phyloP scores from a whole-genome alignment of 2,329 filamentous ascomycete species.

The Cordyceps tenuipes region DNA sequence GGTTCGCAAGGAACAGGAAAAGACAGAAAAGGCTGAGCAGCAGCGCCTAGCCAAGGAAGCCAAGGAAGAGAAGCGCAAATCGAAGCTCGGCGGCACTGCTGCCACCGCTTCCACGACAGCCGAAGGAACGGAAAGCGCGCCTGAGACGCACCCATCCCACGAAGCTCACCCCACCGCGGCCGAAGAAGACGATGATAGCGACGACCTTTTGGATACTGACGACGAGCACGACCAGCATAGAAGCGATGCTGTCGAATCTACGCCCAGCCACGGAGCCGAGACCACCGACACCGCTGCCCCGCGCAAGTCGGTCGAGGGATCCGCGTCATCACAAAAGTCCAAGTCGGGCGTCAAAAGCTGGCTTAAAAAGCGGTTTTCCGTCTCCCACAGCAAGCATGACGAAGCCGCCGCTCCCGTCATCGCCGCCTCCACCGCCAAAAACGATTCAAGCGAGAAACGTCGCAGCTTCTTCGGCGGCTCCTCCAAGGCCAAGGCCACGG shows the following conservation, averaged over 20 bases:
- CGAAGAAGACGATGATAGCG: conserved; percentile 2
- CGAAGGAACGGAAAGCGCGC: background rate
- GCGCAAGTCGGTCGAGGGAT: conserved; percentile 12
- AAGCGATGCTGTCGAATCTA: background rate
- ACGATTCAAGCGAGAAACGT: conserved; percentile 19
- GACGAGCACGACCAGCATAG: conserved; percentile 14
- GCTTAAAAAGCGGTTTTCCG: conserved; percentile 45
- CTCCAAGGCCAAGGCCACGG: conserved; percentile 23
- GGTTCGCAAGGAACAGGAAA: conserved; percentile 43
- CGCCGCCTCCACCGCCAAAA: conserved; percentile 15
- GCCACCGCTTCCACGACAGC: conserved; percentile 13
- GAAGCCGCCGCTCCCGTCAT: no score
- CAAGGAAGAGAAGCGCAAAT: conserved; percentile 46
- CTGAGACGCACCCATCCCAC: background rate
- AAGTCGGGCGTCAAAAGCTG: conserved; percentile 42
- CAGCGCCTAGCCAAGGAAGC: conserved; percentile 39
- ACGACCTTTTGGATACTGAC: conserved; percentile 15
- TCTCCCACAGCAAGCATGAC: conserved; percentile 31
- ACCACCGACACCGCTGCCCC: conserved; percentile 1
- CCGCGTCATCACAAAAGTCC: conserved; percentile 21
- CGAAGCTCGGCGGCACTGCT: conserved; percentile 19
- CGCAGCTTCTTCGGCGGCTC: conserved; percentile 44
- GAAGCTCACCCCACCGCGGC: conserved; percentile 13
- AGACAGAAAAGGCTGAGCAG: conserved; percentile 43
- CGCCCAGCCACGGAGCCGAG: background rate